Evolutionary conservation across 768 basidiomycete genomes (phyloP), one percentile per base, ranked within the genome.

Genomic region (Podaxis carcinomalis): DNA sequence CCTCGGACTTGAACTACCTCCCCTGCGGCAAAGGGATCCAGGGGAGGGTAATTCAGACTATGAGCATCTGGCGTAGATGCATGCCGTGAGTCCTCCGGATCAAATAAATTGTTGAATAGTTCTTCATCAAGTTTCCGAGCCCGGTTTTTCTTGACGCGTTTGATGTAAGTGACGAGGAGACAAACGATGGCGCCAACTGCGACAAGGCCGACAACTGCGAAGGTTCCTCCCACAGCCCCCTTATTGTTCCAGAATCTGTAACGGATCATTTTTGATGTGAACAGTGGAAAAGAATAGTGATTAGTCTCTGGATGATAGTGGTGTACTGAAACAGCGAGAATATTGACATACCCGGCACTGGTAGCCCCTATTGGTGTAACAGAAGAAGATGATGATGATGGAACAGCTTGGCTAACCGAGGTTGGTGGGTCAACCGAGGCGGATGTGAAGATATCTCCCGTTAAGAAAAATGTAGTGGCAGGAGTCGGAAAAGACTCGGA

Each of bases 191-290:
- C 64, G 19, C 70, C 74, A 46, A 77, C 11, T 19, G 62, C 70
- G 6, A 78, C 60, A 2, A 83, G 63, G 51, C 75, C 78, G 56
- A 76, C 72, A 59, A 74, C 70, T 42, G 76, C 72, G 62, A 82
- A 83, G 0, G 75, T 77, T 42, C 75, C 78, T 0, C 77, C 82
- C 19, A 81, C 78, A 0, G 79, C 82, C 37, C 73, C 77, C 54
- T 74, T 79, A 64, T 80, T 76, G 50, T 72, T 63, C 64, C 80
- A 76, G 74, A 83, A 83, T 61, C 82, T 82, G 56, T n/a, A 35
- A 37, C 4, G 5, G 51, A 21, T 53, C 32, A 21, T 37, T 42
- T 42, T n/a, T 27, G 19, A 32, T 47, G 16, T 4, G 7, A n/a
- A 49, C 23, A 47, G 5, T 47, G 16, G 23, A 23, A 6, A 36